These are phyloP conservation scores for Carallia brachiata DNA, from an alignment of 345 rosid species.

Conservation along the genomic window DNA sequence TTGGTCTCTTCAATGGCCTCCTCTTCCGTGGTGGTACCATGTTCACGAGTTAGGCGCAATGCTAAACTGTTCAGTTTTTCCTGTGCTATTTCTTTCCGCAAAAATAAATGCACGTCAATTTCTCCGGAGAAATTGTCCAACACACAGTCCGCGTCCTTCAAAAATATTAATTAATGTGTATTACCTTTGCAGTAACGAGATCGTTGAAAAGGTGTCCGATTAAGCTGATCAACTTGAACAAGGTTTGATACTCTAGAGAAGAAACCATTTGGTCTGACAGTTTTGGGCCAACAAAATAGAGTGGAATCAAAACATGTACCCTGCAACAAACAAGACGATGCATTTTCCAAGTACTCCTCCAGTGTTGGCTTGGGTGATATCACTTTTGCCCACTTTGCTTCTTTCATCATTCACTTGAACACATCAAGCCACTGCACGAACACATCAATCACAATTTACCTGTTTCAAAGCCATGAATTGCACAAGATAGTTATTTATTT, in stretches of 20 bases:
- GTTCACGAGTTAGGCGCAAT: not conserved
- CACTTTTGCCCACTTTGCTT: conserved; percentile 10
- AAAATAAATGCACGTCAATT: no score
- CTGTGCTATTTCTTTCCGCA: conserved; percentile 15
- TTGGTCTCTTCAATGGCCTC: not conserved
- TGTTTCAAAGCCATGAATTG: no score
- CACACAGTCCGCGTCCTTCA: no score
- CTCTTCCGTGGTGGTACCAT: not conserved
- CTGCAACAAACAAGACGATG: conserved; percentile 5
- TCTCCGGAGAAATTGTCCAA: no score
- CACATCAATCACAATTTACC: no score
- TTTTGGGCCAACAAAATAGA: conserved; percentile 6
- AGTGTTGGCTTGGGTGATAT: conserved; percentile 1
- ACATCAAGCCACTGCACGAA: conserved; percentile 11
- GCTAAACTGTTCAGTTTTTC: conserved; percentile 13
- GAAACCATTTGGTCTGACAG: conserved; percentile 6
- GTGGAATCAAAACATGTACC: conserved; percentile 5
- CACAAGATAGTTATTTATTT: no score
- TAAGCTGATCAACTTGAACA: conserved; percentile 12
- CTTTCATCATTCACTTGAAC: conserved; percentile 11
- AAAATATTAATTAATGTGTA: not conserved
- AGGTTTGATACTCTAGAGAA: not conserved
- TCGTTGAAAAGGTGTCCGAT: conserved; percentile 12
- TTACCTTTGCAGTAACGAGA: conserved; percentile 10
- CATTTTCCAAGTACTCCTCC: conserved; percentile 17